Evolutionary conservation across 305 asterid genomes (phyloP).

Genomic region (Fraxinus sp.): DNA sequence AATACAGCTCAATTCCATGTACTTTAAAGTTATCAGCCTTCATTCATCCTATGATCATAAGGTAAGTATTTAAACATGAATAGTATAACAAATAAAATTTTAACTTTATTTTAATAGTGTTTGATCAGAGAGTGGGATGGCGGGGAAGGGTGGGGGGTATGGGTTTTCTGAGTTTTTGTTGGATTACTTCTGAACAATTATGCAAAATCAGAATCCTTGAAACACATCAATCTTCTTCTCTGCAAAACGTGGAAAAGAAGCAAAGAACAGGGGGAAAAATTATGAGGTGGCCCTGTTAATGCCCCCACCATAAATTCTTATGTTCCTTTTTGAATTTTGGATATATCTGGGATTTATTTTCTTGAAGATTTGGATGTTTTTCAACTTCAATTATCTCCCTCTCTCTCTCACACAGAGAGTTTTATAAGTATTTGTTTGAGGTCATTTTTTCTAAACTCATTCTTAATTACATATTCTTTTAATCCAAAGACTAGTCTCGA

Average conservation of each 20-base stretch:
- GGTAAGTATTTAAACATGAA: not conserved
- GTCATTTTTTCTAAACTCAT: no score
- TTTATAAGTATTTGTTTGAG: no score
- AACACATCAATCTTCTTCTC: conserved; percentile 32
- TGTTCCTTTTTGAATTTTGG: not conserved
- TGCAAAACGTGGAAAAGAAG: conserved; percentile 44
- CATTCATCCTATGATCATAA: not conserved
- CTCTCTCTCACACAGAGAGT: not conserved
- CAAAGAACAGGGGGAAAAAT: conserved; percentile 17
- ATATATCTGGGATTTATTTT: conserved; percentile 20
- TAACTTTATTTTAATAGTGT: not conserved
- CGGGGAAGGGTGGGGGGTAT: not conserved
- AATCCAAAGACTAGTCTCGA: not conserved
- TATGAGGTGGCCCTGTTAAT: not conserved
- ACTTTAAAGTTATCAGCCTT: not conserved
- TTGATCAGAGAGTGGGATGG: not conserved
- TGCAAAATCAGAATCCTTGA: conserved; percentile 22
- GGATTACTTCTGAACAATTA: conserved; percentile 18
- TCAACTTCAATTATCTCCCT: conserved; percentile 8
- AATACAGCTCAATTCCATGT: not conserved
- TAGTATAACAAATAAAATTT: not conserved
- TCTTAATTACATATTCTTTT: no score
- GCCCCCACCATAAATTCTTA: conserved; percentile 20
- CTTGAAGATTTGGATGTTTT: conserved; percentile 30
- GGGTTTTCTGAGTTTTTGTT: conserved; percentile 3